Evolutionary conservation across 495 filamentous ascomycete genomes (phyloP), one percentile per base, ranked within the genome.

Genomic region (Rhizodiscina lignyota): DNA sequence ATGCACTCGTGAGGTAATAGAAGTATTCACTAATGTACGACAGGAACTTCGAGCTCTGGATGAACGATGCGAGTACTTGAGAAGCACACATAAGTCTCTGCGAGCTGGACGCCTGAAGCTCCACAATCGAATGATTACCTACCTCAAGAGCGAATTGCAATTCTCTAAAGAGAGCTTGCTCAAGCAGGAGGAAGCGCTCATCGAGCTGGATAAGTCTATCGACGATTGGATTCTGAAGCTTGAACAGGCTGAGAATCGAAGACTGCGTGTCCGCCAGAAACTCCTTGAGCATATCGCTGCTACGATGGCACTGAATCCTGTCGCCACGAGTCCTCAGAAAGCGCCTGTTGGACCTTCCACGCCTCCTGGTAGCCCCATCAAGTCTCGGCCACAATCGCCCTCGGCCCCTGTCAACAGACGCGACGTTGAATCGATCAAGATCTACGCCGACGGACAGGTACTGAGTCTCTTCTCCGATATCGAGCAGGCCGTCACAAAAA

Each of bases 151-250:
- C 2, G 67, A 70, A 23, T 67, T 72, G 23, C 71, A 63, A 35
- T 77, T 81, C 47, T 77, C 67, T 29, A 61, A 69, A 33, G 78
- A 82, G 27, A 68, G 61, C 30, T 66, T 83, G 34, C 60, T 83
- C 37, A 79, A 74, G 54, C 79, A 83, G 46, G 77, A 81, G 49
- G 77, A 82, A 49, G 72, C 77, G 5, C 59, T 83, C 17, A 66
- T 67, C 1, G 76, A 80, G 44, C 64, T 83, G 13, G 77, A 83
- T 43, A 50, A 60, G n/a, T 72, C 70, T 18, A 82, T 83, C 42
- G 78, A 83, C 42, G 74, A 79, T 43, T 83, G 79, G 74, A 66
- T 79, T 19, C 55, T 40, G 41, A 83, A 81, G 49, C 67, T 81
- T 3, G 78, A 82, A 42, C 67, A 72, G 37, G 75, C 74, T n/a